Conservation (phyloP, 148 eudicot genomes). For the Agrostemma githago region DNA sequence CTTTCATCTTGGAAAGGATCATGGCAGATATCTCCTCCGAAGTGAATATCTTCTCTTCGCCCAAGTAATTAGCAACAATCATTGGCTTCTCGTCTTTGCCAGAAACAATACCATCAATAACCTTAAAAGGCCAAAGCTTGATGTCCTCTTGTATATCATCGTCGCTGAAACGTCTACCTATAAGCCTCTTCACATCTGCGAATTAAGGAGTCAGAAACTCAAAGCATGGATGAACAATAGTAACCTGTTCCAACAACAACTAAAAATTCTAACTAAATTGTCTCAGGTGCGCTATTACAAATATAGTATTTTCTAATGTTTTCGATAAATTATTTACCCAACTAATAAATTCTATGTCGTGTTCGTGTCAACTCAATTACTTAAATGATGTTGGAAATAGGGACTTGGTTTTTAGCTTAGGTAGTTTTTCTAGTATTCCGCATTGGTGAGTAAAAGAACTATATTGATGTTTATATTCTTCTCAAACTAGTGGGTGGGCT, state of each 20-base stretch:
- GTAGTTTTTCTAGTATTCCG: no score
- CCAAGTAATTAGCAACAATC: neutral
- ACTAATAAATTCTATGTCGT: no score
- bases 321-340: no score
- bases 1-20: constrained; percentile 9
- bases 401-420: no score
- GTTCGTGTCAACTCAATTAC: no score
- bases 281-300: no score
- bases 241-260: neutral
- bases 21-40: constrained; percentile 14
- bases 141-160: neutral
- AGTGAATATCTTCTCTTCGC: neutral
- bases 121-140: constrained; percentile 11
- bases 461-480: no score
- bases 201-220: no score
- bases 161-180: constrained; percentile 7
- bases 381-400: no score
- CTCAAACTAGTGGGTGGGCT: no score
- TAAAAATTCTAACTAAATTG: neutral
- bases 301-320: no score
- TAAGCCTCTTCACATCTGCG: constrained; percentile 13
- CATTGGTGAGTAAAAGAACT: no score
- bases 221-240: neutral
- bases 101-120: neutral
- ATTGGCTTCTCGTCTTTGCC: neutral